Evolutionary conservation across 2,329 filamentous ascomycete species (phyloP), one percentile per base, ranked within the genome.

Genomic region (Calonectria crousiana): DNA sequence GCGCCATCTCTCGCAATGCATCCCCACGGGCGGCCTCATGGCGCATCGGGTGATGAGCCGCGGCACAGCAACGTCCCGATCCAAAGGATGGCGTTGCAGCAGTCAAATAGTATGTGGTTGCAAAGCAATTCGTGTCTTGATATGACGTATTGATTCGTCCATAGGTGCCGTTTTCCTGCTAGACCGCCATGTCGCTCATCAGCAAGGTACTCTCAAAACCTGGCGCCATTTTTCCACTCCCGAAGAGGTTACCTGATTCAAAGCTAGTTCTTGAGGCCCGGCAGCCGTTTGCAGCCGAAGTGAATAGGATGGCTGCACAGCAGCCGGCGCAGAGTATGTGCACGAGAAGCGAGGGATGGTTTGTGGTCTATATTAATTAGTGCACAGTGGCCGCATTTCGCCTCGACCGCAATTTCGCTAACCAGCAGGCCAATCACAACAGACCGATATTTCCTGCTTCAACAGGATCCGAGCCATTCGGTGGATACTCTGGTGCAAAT

Each of bases 361-460:
- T n/a, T 11, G 9, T 13, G 13, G 26, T 10, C 6, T n/a, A 16
- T 60, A 26, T 18, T 36, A 23, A 58, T 9, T 38, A 9, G 8
- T 26, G 10, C 13, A 18, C 16, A 60, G 56, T 11, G 28, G 52
- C 56, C 36, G 23, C n/a, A 6, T 60, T 60, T 18, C n/a, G 16
- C 36, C 56, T 60, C 16, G 32, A 36, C 5, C 32, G 32, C 32
- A 38, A 41, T 18, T 20, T 16, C 36, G n/a, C 56, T 11, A 60
- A 60, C n/a, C 56, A 60, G 36, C 56, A 60, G 26, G n/a, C 34
- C n/a, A 60, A 60, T 60, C 56, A 53, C 14, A 60, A 41, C 34
- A 6, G 20, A 60, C n/a, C 13, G 11, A 8, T 10, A 11, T 36
- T 26, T 18, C n/a, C 56, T 41, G n/a, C 4, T 32, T 28, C 16